phyloP scores from a whole-genome alignment of 2,329 filamentous ascomycete species.

The Epichloe gansuensis region DNA sequence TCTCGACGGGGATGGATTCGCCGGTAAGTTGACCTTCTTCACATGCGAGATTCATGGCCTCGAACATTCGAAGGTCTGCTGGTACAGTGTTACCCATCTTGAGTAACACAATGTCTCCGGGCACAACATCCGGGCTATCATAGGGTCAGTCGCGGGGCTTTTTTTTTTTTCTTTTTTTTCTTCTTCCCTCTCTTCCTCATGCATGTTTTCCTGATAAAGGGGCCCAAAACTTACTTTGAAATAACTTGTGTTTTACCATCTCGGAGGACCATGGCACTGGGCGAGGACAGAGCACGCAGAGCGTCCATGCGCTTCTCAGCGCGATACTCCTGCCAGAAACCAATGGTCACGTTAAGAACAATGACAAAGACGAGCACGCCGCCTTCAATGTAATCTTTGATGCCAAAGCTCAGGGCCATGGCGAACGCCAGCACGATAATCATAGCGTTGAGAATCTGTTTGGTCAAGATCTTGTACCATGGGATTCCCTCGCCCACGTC shows the following conservation, averaged over 20 bases:
- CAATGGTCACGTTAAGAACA: conserved; percentile 54
- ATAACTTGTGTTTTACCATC: conserved; percentile 45
- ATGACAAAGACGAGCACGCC: conserved; percentile 56
- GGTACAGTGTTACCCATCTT: conserved; percentile 65
- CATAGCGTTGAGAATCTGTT: conserved; percentile 68
- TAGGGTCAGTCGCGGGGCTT: not conserved
- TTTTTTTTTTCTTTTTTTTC: not conserved
- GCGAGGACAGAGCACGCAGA: conserved; percentile 45
- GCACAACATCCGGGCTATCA: conserved; percentile 46
- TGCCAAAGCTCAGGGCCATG: conserved; percentile 58
- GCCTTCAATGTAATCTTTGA: conserved; percentile 54
- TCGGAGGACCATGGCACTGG: conserved; percentile 48
- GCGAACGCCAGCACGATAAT: conserved; percentile 63
- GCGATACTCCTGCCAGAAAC: conserved; percentile 51
- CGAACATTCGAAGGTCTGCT: conserved; percentile 56
- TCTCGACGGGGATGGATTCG: conserved; percentile 60
- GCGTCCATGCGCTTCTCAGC: conserved; percentile 57
- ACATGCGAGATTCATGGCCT: conserved; percentile 66
- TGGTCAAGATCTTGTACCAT: conserved; percentile 59
- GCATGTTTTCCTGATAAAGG: not conserved
- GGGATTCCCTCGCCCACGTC: conserved; percentile 54
- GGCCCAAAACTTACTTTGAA: conserved; percentile 34
- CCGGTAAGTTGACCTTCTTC: conserved; percentile 69
- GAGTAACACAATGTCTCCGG: conserved; percentile 56
- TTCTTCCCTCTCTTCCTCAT: not conserved